Conservation (phyloP, 768 basidiomycete species). For the Rhizopogon rudus region DNA sequence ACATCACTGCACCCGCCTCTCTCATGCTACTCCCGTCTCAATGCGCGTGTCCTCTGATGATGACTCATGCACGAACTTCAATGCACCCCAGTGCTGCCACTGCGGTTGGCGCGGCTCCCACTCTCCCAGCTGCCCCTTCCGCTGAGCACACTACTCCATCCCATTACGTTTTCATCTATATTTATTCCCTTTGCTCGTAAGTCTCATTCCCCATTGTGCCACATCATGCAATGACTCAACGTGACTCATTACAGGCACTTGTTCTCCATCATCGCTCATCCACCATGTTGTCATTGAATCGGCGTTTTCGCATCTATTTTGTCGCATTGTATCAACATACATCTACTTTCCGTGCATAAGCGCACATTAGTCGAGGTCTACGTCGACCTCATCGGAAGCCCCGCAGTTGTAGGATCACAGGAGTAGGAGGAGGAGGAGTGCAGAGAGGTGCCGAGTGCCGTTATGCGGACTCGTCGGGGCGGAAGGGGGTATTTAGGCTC, state of each 20-base stretch:
- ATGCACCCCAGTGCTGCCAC: conserved; percentile 75
- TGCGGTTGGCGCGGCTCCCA: conserved; percentile 65
- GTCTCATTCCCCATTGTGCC: conserved; percentile 11
- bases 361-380: conserved; percentile 23
- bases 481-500: conserved; percentile 16
- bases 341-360: conserved; percentile 28
- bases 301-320: conserved; percentile 25
- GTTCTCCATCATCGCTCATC: conserved; percentile 10
- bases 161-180: conserved; percentile 12
- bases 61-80: conserved; percentile 37
- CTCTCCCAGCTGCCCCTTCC: conserved; percentile 62
- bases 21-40: conserved; percentile 19
- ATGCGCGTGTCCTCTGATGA: conserved; percentile 19
- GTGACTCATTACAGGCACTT: conserved; percentile 12
- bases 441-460: conserved; percentile 11
- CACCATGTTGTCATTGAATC: conserved; percentile 24
- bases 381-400: conserved; percentile 8
- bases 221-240: neutral
- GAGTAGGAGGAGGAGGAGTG: conserved; percentile 4
- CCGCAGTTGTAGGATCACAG: conserved; percentile 23
- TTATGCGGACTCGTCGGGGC: conserved; percentile 16
- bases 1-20: conserved; percentile 5
- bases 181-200: conserved; percentile 24
- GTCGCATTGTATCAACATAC: conserved; percentile 29
- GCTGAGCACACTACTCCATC: conserved; percentile 26